Conservation (phyloP, 129 eudicot species). For the Lonicera japonica region DNA sequence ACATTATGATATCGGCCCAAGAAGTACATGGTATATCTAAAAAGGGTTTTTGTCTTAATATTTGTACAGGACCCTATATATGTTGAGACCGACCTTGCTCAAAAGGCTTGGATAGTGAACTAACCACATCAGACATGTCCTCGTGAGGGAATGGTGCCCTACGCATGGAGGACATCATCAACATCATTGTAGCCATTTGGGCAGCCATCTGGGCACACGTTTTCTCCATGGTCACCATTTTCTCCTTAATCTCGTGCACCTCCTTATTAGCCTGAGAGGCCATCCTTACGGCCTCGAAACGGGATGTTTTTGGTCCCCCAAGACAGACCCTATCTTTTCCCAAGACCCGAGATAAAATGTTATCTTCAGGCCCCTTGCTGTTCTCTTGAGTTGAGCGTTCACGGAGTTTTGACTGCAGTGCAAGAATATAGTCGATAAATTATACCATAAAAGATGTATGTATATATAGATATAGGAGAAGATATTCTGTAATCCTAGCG, state of each 20-base stretch:
- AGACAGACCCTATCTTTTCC: slow-evolving; percentile 20
- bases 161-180: slow-evolving; percentile 42
- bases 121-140: slow-evolving; percentile 18
- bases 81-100: too few relatives aligned
- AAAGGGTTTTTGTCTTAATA: too few relatives aligned
- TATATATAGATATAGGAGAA: background rate
- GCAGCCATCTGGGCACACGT: slow-evolving; percentile 52
- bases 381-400: slow-evolving; percentile 25
- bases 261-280: slow-evolving; percentile 36
- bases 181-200: slow-evolving; percentile 53
- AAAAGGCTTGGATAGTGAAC: slow-evolving; percentile 9
- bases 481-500: too few relatives aligned
- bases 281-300: slow-evolving; percentile 40
- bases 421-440: background rate
- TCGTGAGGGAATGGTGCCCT: slow-evolving; percentile 8
- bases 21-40: too few relatives aligned
- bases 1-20: too few relatives aligned
- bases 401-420: slow-evolving; percentile 39
- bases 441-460: background rate
- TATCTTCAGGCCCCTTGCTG: slow-evolving; percentile 22
- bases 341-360: slow-evolving; percentile 26
- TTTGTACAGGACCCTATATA: too few relatives aligned
- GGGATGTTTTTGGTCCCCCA: slow-evolving; percentile 24
- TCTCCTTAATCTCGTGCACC: slow-evolving; percentile 45
- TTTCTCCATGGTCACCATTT: slow-evolving; percentile 45